Evolutionary conservation across 169 alveolate genomes (phyloP).

Genomic region (Perkinsus olseni): DNA sequence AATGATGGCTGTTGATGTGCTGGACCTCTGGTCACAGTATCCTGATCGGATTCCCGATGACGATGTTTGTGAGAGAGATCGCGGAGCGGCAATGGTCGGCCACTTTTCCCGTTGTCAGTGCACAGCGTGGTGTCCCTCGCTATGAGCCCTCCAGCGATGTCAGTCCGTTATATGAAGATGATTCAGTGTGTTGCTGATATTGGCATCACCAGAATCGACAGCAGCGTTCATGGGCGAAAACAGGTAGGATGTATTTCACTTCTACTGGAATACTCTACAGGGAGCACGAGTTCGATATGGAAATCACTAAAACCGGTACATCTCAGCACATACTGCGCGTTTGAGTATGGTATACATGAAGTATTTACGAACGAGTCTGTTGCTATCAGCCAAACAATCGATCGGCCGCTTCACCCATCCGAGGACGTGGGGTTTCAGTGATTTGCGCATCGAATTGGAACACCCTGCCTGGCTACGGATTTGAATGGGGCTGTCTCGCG

Average conservation of each 20-base stretch:
- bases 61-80: neutral
- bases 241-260: neutral
- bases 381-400: no score
- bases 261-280: no score
- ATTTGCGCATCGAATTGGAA: no score
- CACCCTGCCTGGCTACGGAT: no score
- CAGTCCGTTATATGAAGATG: neutral
- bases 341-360: no score
- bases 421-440: neutral
- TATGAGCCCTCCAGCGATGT: neutral
- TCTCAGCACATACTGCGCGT: no score
- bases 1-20: neutral
- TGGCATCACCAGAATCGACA: neutral
- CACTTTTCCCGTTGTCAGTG: neutral
- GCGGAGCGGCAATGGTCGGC: neutral
- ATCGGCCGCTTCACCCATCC: no score
- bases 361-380: no score
- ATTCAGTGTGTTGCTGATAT: neutral
- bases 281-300: no score
- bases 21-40: neutral
- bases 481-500: neutral
- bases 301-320: no score
- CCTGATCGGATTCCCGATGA: neutral
- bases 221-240: neutral
- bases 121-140: neutral